Evolutionary conservation across 495 filamentous ascomycete genomes (phyloP).

Genomic region (Talaromyces trachyspermus): DNA sequence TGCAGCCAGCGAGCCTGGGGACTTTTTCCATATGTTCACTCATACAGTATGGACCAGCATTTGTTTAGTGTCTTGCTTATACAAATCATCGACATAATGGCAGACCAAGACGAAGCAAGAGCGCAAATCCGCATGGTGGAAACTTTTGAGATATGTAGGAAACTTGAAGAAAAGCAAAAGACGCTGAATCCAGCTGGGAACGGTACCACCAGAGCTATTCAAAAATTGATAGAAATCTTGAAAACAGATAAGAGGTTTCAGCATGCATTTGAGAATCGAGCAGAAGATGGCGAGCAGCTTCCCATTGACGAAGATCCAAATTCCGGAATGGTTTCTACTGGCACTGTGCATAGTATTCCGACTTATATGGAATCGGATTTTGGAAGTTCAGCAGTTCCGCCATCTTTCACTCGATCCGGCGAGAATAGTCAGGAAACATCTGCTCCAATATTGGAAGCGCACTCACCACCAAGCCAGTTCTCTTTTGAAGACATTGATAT

Average conservation of each 20-base stretch:
- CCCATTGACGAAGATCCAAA: background rate
- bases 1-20: background rate
- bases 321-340: background rate
- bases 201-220: background rate
- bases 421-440: background rate
- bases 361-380: background rate
- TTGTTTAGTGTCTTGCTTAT: background rate
- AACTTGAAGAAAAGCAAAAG: slow-evolving; percentile 7
- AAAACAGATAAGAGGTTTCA: too few relatives aligned
- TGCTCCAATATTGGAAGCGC: background rate
- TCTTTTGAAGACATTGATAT: background rate
- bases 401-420: background rate
- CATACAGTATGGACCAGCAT: slow-evolving; percentile 2
- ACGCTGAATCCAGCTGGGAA: background rate
- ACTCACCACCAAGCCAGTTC: background rate
- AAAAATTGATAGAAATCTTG: background rate
- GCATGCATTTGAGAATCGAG: too few relatives aligned
- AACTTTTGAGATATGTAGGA: background rate
- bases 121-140: background rate
- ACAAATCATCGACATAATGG: background rate
- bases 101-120: background rate
- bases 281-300: too few relatives aligned
- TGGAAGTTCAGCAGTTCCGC: background rate
- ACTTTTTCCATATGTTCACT: background rate
- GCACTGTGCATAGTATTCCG: background rate